Base-by-base conservation (phyloP, 257 asterid genomes). In the Orobanche coerulescens region DNA sequence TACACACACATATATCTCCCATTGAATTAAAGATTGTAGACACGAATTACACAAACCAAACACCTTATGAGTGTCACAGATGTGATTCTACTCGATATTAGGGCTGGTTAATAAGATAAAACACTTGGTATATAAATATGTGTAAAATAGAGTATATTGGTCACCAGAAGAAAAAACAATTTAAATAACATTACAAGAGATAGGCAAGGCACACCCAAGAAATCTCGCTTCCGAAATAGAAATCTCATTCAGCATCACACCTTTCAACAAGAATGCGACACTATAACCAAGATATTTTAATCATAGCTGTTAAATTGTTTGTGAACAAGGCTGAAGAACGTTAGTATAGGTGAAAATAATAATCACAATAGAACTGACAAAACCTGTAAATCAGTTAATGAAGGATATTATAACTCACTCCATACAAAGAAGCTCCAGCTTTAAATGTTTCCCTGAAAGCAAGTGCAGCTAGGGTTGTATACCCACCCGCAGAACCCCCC, bases 401-500 rank as follows among this genome's bases (percentile, higher is more conserved):
- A 49, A 16, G 33, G 52, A 30, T 22, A 14, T 18, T 75, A 77
- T 72, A 62, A 88, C 98, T 79, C 71, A 92, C 96, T 26, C 98
- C 98, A 76, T 88, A 92, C 74, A 92, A 69, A 44, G 98, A 92
- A 64, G 95, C 83, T 50, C 96, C 96, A 48, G 98, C 98, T 78
- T 80, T 88, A 68, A 92, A 92, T 14, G 72, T 75, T 62, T 88
- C 83, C 61, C 78, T 77, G 76, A 92, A 92, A 61, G 97, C 98
- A 71, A 88, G 95, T 30, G 96, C 90, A 30, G 96, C 98, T 49
- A 92, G 69, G 67, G 98, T 88, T 56, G 98, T 92, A 81, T 84
- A 92, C 36, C 98, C 98, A 67, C 98, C 98, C 51, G 98, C 98
- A 72, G 98, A 92, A 62, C 95, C 96, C 62, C 98, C 96, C 4